Evolutionary conservation across 805 yeast species (phyloP).

Genomic region (Ogataea paradorogensis): DNA sequence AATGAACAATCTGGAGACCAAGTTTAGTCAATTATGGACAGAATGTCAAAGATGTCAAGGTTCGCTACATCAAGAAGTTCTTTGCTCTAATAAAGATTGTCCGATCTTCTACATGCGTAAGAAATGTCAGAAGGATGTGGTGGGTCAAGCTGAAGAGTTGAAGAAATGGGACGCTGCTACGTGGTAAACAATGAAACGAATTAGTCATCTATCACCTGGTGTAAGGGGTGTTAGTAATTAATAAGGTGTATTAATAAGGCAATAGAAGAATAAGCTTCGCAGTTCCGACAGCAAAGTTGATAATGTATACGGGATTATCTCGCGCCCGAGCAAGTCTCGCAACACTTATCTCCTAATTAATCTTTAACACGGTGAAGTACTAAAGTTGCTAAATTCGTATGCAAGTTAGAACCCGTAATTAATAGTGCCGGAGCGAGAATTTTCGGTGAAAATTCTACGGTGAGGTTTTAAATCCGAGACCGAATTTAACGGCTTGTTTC

Average conservation of each 20-base stretch:
- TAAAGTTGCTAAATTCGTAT: neutral
- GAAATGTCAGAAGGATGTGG: conserved; percentile 73
- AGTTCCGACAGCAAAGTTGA: too few species aligned
- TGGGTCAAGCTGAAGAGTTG: conserved; percentile 54
- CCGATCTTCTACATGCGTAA: conserved; percentile 97
- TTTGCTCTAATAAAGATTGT: conserved; percentile 94
- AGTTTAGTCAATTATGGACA: conserved; percentile 91
- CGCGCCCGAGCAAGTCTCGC: too few species aligned
- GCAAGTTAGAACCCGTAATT: neutral
- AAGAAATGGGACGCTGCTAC: conserved; percentile 60
- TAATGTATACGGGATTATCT: too few species aligned
- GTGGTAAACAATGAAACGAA: conserved; percentile 38
- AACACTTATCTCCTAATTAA: too few species aligned
- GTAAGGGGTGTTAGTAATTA: neutral
- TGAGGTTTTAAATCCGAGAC: conserved; percentile 5
- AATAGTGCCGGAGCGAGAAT: neutral
- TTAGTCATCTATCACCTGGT: conserved; percentile 1
- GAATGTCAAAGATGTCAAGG: conserved; percentile 99
- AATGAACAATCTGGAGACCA: conserved; percentile 75
- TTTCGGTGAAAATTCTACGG: neutral
- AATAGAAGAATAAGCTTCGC: too few species aligned
- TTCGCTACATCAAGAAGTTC: conserved; percentile 89
- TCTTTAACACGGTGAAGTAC: too few species aligned
- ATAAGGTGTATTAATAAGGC: neutral
- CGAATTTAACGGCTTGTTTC: conserved; percentile 4